Conservation (phyloP, 495 filamentous ascomycete genomes). For the Arthonia radiata region DNA sequence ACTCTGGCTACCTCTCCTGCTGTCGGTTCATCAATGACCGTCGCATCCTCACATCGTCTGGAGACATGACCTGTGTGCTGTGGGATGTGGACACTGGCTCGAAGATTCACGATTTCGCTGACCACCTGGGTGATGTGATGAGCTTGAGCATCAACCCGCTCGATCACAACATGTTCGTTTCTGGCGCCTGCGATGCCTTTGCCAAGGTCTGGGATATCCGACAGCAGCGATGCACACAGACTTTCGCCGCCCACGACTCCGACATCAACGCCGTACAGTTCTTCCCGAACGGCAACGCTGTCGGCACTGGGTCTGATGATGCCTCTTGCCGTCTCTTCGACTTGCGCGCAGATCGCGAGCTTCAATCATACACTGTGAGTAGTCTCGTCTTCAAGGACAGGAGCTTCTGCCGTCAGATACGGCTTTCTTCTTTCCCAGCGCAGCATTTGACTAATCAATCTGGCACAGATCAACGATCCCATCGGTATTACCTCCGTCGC, state of each 20-base stretch:
- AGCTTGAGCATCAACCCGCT: conserved; percentile 99
- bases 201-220: conserved; percentile 98
- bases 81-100: conserved; percentile 97
- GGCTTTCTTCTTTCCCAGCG: not conserved
- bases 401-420: conserved; percentile 1
- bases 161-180: conserved; percentile 96
- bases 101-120: conserved; percentile 94
- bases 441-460: conserved; percentile 4
- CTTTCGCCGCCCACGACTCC: conserved; percentile 92
- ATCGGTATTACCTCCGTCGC: conserved; percentile 95
- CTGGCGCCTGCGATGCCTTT: conserved; percentile 93
- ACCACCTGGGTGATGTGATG: conserved; percentile 97
- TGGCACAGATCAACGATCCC: conserved; percentile 73
- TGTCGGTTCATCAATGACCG: conserved; percentile 98
- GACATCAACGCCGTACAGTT: conserved; percentile 99
- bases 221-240: conserved; percentile 94
- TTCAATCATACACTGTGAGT: conserved; percentile 87
- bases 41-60: conserved; percentile 89
- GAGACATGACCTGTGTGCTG: conserved; percentile 99
- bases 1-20: conserved; percentile 94
- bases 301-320: conserved; percentile 94
- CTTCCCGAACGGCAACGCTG: conserved; percentile 96
- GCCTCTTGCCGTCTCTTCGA: conserved; percentile 94
- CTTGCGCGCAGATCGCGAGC: conserved; percentile 84
- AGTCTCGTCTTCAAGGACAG: conserved; percentile 1